These are phyloP conservation scores for Cudoniella acicularis DNA, from an alignment of 495 filamentous ascomycete species.

Conservation along the genomic window DNA sequence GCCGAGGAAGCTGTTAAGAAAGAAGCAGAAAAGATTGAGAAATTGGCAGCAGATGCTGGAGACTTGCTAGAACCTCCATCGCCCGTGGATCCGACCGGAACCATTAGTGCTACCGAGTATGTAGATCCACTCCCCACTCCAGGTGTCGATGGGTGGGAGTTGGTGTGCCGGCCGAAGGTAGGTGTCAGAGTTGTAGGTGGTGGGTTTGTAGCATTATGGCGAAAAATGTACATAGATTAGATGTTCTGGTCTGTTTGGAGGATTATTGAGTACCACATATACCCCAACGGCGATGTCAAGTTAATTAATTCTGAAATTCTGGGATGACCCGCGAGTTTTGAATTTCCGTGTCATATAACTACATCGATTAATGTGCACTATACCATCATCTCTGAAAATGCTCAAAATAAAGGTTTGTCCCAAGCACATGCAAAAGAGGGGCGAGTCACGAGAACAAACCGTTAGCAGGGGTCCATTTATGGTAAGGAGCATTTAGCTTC, in stretches of 20 bases:
- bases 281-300: not conserved
- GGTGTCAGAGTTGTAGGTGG: conserved; percentile 60
- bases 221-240: conserved; percentile 33
- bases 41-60: conserved; percentile 8
- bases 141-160: conserved; percentile 35
- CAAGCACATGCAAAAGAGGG: too few species aligned
- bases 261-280: too few species aligned
- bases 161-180: conserved; percentile 68
- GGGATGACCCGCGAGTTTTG: too few species aligned
- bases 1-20: conserved; percentile 3
- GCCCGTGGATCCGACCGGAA: too few species aligned
- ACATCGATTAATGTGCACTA: too few species aligned
- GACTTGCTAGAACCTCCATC: conserved; percentile 5
- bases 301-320: too few species aligned
- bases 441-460: not conserved
- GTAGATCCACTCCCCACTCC: not conserved
- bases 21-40: conserved; percentile 12
- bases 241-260: not conserved
- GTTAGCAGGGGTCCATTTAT: not conserved
- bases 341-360: too few species aligned
- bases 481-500: not conserved
- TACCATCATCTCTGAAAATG: too few species aligned
- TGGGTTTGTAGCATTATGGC: conserved; percentile 69
- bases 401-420: too few species aligned
- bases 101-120: too few species aligned